Base-by-base conservation (phyloP, 2,329 filamentous ascomycete genomes). In the Boeremia lycopersici region DNA sequence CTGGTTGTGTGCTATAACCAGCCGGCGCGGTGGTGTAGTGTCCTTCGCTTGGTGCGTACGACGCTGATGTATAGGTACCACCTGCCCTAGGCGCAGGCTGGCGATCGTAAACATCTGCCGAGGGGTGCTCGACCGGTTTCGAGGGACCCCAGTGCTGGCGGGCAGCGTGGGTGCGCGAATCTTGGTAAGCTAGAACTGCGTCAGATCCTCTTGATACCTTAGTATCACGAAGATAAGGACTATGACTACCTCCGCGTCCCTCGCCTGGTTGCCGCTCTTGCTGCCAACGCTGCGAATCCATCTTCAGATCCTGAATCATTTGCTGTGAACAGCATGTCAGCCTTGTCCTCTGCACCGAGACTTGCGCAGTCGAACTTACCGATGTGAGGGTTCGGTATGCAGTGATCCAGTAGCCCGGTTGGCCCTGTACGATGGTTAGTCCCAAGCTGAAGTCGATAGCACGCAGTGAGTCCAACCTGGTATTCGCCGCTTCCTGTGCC, bases 321-420 rank as follows among this genome's bases (percentile, higher is more conserved):
- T 78, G 76, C 79, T 74, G 39, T 44, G 5, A 12, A 12, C 38
- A 12, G 10, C 38, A 50, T 29, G 68, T 71, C 59, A 70, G 69
- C 59, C 30, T 45, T 31, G 17, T 30, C 17, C 6, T 5, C 7
- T 3, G 11, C 7, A 11, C 7, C 1, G n/a, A 4, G 15, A 28
- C 17, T 43, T 13, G 17, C 7, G 3, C 11, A 19, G 8, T 30
- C 28, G 15, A 23, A 70, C 78, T 50, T 76, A 81, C 79, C 65
- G 77, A 73, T 39, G 79, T 82, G 49, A 82, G 70, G 42, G 78
- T 81, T 36, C 79, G 77, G 67, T 81, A 81, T 31, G 79, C 79
- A 48, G 78, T 79, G 62, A 82, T 81, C 78, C 77, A 80, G 73
- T 79, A 82, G 53, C 79, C 79, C 44, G 74, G 63, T 55, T 77